Conservation (phyloP, 208 protist species). For the Leishmania tropica region DNA sequence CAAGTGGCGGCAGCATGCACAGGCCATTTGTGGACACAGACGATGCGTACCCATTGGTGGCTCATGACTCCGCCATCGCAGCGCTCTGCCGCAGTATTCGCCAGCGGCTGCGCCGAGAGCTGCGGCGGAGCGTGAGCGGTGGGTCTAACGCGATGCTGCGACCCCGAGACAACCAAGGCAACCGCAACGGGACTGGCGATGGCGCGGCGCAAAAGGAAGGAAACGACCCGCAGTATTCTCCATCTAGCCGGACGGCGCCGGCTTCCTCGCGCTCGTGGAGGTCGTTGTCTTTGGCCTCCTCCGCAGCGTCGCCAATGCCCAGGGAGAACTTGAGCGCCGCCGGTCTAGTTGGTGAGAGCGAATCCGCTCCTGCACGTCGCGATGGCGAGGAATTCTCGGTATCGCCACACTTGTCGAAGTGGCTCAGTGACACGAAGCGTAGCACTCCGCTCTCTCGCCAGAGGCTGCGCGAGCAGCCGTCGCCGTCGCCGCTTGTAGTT, state of each 20-base stretch:
- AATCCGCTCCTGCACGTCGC: not conserved
- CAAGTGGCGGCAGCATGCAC: slow-evolving; percentile 8
- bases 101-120: slow-evolving; percentile 19
- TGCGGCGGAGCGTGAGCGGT: slow-evolving; percentile 10
- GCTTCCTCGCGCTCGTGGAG: not conserved
- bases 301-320: not conserved
- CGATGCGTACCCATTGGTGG: slow-evolving; percentile 23
- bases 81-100: slow-evolving; percentile 29
- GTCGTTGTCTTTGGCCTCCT: not conserved
- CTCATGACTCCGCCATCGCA: slow-evolving; percentile 21
- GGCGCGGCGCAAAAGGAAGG: not conserved
- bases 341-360: not conserved
- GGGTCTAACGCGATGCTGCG: not conserved
- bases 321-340: not conserved
- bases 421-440: not conserved
- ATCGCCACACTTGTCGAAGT: not conserved
- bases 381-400: not conserved
- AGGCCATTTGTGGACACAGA: slow-evolving; percentile 9
- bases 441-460: not conserved
- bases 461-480: not conserved
- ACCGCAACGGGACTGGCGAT: not conserved
- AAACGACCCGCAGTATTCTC: not conserved
- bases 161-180: not conserved
- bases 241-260: not conserved
- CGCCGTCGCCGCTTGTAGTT: not conserved